Conservation (phyloP, 2,329 filamentous ascomycete genomes). For the Xylariaceae sp. region DNA sequence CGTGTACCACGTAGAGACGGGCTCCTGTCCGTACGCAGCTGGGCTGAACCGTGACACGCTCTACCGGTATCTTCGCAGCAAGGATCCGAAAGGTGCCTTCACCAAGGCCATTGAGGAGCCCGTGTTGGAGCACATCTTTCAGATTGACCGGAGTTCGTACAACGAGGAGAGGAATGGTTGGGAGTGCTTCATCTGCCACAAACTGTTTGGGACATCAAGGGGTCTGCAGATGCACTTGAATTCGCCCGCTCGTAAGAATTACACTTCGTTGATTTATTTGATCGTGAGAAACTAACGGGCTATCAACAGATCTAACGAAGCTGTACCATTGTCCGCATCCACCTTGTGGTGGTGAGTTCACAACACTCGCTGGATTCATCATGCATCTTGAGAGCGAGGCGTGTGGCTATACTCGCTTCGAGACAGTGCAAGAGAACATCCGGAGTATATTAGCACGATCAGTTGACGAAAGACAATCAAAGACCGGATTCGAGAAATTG, state of each 20-base stretch:
- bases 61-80: conserved; percentile 39
- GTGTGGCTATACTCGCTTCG: conserved; percentile 38
- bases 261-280: background rate
- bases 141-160: conserved; percentile 6
- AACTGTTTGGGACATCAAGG: background rate
- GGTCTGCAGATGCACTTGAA: conserved; percentile 49
- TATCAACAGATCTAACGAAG: conserved; percentile 32
- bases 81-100: conserved; percentile 45
- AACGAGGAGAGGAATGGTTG: conserved; percentile 2
- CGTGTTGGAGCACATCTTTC: conserved; percentile 3
- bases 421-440: conserved; percentile 20
- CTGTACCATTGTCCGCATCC: conserved; percentile 40
- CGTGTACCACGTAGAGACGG: conserved; percentile 50
- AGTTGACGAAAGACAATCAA: background rate
- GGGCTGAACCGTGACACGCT: conserved; percentile 39
- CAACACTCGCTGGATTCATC: conserved; percentile 35
- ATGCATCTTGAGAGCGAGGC: conserved; percentile 42
- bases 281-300: background rate
- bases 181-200: conserved; percentile 22
- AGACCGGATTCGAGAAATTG: background rate
- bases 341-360: conserved; percentile 36
- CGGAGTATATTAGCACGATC: conserved; percentile 3
- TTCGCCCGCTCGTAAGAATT: conserved; percentile 44
- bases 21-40: conserved; percentile 44
- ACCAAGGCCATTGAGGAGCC: conserved; percentile 34